Base-by-base conservation (phyloP, 106 monocot genomes). In the Acorus calamus region DNA sequence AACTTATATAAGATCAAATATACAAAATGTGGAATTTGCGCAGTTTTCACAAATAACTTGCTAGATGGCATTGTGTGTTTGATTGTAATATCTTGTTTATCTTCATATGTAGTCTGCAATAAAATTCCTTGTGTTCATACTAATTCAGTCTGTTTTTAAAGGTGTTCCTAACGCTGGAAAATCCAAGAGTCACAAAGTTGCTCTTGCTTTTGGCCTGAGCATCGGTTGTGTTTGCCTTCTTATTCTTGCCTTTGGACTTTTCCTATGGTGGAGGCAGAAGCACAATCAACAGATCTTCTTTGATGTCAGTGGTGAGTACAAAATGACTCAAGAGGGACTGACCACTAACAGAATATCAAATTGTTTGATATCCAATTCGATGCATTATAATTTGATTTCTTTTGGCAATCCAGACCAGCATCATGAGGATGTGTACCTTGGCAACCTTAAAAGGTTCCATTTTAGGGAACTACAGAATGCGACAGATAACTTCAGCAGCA, bases 381-480 rank as follows among this genome's bases (percentile, higher is more conserved):
- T 28, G 28, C 28, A 28, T 28, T 28, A 28, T 28, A 28, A 28
- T 28, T 28, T 28, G 28, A 1, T 28, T 58, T 49, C 7, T 45
- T 61, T 56, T 8, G 28, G 28, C 28, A 28, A 28, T 28, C 42
- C 64, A 84, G 84, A 77, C 46, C 73, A 73, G 56, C 69, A 76
- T 7, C 63, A 61, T 3, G 80, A 77, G 41, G 68, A 81, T 7
- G 68, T 78, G 14, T 60, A 75, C 64, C 71, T 74, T 1, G 85
- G 85, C 10, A 81, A 81, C 46, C 47, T 85, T 56, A 81, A 63
- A 56, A 71, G 50, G 57, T 86, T 82, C 61, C 79, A 67, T 7
- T 82, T 86, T 46, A 72, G 81, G 59, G 86, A 82, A 51, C 79
- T 86, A 47, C 82, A 82, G 67, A 58, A 64, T 57, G 76, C 79